Base-by-base conservation (phyloP, 2,329 filamentous ascomycete species). In the Emericellopsis atlantica region DNA sequence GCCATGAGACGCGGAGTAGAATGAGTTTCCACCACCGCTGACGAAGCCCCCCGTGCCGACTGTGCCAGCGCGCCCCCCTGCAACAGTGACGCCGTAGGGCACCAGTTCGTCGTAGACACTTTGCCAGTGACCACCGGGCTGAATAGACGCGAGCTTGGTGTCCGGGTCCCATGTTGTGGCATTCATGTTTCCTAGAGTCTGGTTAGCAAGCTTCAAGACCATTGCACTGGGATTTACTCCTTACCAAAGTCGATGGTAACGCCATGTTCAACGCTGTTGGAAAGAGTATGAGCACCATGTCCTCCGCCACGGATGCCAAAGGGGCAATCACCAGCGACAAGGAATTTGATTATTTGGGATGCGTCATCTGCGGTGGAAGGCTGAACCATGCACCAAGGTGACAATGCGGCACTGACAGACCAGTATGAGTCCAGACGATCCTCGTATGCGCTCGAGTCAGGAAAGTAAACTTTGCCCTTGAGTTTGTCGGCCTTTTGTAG, bases 261-360 rank as follows among this genome's bases (percentile, higher is more conserved):
- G 2, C 62, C 61, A 15, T 55, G 52, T 8, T 56, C 45, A 10
- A 65, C 44, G 39, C 56, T 58, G 50, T 61, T 62, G 41, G 56
- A 49, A 4, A 59, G 46, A 1, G 54, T 44, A 38, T 54, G 56
- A 21, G 51, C 48, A 22, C 51, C 57, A 33, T 65, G 60, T 4
- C 64, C 60, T 31, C 62, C 62, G 15, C 56, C 55, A 2, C 59
- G 54, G 29, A 67, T 55, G 15, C 59, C 63, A 44, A 66, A 66
- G 6, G 52, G 49, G 37, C 58, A 60, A 12, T 51, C 33, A 6
- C 50, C 48, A 5, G 46, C 38, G 22, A 50, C 48, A 3, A 55
- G 52, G 7, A 47, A 45, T 10, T 40, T 47, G 11, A 51, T 41
- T 10, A 45, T 29, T 5, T 23, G 16, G 5, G 62, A 57, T 6